Base-by-base conservation (phyloP, 192 early-diverging fungal genomes). In the Backusella tuberculispora region DNA sequence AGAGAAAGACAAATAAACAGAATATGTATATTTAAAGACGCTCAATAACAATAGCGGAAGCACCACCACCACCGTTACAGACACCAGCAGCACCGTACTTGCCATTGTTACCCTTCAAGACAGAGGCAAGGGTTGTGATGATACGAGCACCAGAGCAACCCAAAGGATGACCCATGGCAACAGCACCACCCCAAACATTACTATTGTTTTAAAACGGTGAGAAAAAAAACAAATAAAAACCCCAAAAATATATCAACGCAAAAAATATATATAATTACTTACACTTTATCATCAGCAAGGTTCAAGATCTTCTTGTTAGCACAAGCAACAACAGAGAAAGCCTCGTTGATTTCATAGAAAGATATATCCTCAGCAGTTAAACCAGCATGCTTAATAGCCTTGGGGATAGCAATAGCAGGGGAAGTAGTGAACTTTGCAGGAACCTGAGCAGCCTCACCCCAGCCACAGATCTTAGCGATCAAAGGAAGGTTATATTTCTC, bases 111-210 rank as follows among this genome's bases (percentile, higher is more conserved):
- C 90, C 87, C 76, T 93, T 88, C 47, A 99, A 85, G 71, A 92
- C 91, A 77, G 95, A 91, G 10, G 90, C 85, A 45, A 99, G 85
- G 80, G 96, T 95, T 50, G 90, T 86, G 70, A 97, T 89, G 81
- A 98, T 97, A 75, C 96, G 89, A 19, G 96, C 92, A n/a, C 98
- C 98, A 7, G 92, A 92, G 21, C 95, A 96, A 74, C 93, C 98
- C 9, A 99, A 88, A 67, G 96, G 98, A 81, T 99, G 98, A 67
- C 95, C 94, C n/a, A 97, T 78, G 29, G 96, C 95, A 65, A 99
- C 98, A 48, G 97, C 98, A 69, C 98, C 98, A 73, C 98, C 98
- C 88, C 93, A 93, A 63, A 96, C 95, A 85, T 99, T 99, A 96
- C 72, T 73, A 73, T 24, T 15, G 63, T 6, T 60, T 60, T 60